Evolutionary conservation across 495 filamentous ascomycete genomes (phyloP), one percentile per base, ranked within the genome.

Genomic region (Filosporella fistucella): DNA sequence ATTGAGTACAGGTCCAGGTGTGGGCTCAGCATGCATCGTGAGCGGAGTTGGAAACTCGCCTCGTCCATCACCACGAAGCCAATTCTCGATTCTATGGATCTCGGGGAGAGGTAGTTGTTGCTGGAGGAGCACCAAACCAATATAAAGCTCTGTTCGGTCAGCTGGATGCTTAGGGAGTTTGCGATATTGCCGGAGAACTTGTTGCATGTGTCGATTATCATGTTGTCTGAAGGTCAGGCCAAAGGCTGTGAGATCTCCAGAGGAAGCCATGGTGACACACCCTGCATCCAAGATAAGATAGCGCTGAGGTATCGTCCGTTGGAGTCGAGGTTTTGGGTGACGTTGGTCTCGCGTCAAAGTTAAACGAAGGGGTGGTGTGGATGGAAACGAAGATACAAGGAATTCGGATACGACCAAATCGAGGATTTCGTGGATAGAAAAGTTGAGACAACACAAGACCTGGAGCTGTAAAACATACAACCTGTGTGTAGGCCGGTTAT

Each of bases 151-250:
- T 21, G 20, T 21, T 22, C 43, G 29, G 17, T 45, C 28, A 23
- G 20, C 43, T 12, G 28, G 43, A n/a, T 45, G 21, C 3, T n/a
- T 7, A 2, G 43, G 43, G 14, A 36, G 20, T n/a, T 32, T 16
- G 10, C 16, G 10, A 16, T 35, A 45, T 9, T 36, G n/a, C 17
- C 28, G 16, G 4, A 45, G 17, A 20, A 45, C 18, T 16, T 32
- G 29, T 36, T 26, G 30, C 43, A 45, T 45, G 4, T 16, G 30
- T 33, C 43, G 29, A 17, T 21, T 35, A 35, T 45, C 43, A 35
- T 45, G 30, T 17, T 45, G 43, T 2, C 32, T 16, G 18, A 34
- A 45, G 32, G 29, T 45, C 3, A 45, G 43, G 12, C 43, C 29
- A 17, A 45, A 45, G 17, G 36, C 21, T 18, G 43, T 45, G n/a